Conservation (phyloP, 768 basidiomycete genomes). For the Tylopilus cervinicoccineus region DNA sequence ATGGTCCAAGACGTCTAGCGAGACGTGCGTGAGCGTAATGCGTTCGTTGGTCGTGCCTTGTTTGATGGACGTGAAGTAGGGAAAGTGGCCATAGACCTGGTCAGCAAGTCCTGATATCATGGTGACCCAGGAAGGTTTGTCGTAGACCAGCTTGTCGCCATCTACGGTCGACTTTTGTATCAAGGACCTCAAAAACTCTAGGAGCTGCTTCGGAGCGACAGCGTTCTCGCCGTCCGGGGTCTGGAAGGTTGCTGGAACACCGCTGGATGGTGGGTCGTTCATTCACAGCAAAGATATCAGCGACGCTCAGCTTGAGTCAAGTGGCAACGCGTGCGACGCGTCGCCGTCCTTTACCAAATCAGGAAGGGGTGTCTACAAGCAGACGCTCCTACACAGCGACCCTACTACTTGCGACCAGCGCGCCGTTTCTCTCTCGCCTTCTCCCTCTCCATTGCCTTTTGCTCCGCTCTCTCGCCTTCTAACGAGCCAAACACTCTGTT, state of each 20-base stretch:
- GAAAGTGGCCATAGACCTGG: conserved; percentile 50
- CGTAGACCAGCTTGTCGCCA: conserved; percentile 29
- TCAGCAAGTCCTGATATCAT: conserved; percentile 51
- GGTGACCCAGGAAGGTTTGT: conserved; percentile 44
- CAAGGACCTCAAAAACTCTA: conserved; percentile 41
- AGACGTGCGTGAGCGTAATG: conserved; percentile 48
- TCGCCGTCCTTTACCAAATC: conserved; percentile 3
- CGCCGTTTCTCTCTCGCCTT: conserved; percentile 74
- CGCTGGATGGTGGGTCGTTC: conserved; percentile 24
- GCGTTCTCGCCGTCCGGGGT: conserved; percentile 24
- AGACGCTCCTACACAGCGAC: no score
- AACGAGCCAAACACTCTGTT: conserved; percentile 73
- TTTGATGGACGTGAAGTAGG: conserved; percentile 43
- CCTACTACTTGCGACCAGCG: conserved; percentile 62
- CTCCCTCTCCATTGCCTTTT: conserved; percentile 87
- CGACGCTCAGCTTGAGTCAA: no score
- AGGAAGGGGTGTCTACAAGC: conserved; percentile 1
- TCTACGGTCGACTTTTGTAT: conserved; percentile 32
- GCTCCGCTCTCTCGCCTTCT: conserved; percentile 88
- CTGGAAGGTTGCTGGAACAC: conserved; percentile 30
- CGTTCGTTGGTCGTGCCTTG: conserved; percentile 59
- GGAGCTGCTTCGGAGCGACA: conserved; percentile 36
- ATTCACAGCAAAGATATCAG: conserved; percentile 8
- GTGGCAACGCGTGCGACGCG: neutral
- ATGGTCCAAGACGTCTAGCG: conserved; percentile 51